Base-by-base conservation (phyloP, 495 filamentous ascomycete species). In the Xylaria longipes region DNA sequence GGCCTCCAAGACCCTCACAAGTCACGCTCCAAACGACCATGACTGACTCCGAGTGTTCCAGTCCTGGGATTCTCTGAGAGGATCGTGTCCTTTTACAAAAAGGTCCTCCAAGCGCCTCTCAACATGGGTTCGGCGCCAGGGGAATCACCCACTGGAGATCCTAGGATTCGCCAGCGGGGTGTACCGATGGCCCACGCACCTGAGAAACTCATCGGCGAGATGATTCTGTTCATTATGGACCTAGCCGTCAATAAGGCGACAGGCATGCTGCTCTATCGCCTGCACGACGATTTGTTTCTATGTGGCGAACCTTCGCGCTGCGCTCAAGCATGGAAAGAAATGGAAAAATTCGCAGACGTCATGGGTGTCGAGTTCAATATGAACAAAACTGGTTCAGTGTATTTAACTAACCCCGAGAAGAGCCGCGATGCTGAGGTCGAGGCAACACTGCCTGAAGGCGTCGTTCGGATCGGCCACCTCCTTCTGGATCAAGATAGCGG, bases 251-350 rank as follows among this genome's bases (percentile, higher is more conserved):
- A 92, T 61, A 86, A 89, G 65, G 75, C 80, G 54, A 86, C 90
- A 0, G 80, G 87, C 3, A 81, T 84, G 29, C 82, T 88, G 39
- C 80, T 92, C 3, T 91, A 92, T 70, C 88, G 91, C 0, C 78
- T 92, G 25, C 88, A 91, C 71, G 90, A 92, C 74, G 91, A 93
- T 74, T 85, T 93, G 65, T 92, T 90, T 89, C 85, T 92, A 68
- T 89, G 89, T 81, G 86, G 88, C n/a, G 78, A 88, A 27, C 85
- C 87, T 29, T 70, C 81, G 9, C 82, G 78, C n/a, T 88, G 87
- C 65, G 84, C 81, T 35, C 80, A 82, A 58, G 91, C 89, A 5
- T 93, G 91, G 91, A 68, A 75, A 9, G 80, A 82, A 20, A 89
- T 92, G 85, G 81, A 83, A 35, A 69, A 80, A 17, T 92, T 89